Percentiles rank a stretch among this genome's conserved stretches.
Conservation (phyloP, 2,329 filamentous ascomycete genomes). For the Fusarium stilboides region DNA sequence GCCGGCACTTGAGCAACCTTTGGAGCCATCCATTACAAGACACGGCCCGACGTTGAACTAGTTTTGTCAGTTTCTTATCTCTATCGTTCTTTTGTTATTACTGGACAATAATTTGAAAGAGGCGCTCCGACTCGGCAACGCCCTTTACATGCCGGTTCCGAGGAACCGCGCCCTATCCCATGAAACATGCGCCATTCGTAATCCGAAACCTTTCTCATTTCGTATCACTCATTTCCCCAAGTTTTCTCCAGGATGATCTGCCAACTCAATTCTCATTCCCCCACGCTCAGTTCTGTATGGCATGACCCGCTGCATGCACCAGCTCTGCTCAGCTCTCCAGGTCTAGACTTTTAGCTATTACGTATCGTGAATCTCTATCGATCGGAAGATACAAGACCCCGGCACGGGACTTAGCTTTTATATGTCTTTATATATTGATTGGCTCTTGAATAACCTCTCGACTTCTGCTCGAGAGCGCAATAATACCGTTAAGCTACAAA, state of each 20-base stretch:
- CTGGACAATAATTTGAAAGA: not conserved
- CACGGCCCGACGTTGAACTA: not conserved
- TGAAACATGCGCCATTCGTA: slow-evolving; percentile 3
- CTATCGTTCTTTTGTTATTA: not conserved
- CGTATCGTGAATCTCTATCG: not conserved
- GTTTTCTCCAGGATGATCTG: slow-evolving; percentile 34
- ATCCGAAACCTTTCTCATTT: not conserved
- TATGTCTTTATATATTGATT: no score
- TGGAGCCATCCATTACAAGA: not conserved
- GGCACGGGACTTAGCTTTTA: no score
- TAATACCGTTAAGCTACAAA: no score
- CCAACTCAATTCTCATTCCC: slow-evolving; percentile 11
- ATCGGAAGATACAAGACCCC: no score
- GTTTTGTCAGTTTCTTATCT: not conserved
- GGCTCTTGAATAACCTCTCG: no score
- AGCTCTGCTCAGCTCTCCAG: not conserved
- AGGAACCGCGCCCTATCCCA: slow-evolving; percentile 1
- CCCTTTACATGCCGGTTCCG: not conserved
- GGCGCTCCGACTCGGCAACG: slow-evolving; percentile 4
- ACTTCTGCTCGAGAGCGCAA: no score
- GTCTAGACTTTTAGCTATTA: not conserved
- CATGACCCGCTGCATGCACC: not conserved
- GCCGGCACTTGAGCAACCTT: not conserved
- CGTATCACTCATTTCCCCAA: slow-evolving; percentile 22
- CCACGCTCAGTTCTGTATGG: not conserved